Conservation (phyloP, 2,329 filamentous ascomycete genomes). For the Hymenoscyphus repandus region DNA sequence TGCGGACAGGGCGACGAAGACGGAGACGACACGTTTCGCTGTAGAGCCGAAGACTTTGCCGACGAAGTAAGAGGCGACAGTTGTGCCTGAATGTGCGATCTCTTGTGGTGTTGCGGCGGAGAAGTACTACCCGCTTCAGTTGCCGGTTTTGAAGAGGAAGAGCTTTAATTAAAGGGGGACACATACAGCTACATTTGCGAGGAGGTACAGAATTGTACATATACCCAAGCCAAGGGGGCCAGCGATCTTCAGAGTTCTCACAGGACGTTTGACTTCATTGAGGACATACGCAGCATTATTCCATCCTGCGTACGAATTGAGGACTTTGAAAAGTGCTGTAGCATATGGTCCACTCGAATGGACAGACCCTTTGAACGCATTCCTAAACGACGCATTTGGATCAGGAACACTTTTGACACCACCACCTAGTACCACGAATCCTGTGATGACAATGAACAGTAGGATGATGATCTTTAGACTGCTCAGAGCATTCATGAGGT, state of each 20-base stretch:
- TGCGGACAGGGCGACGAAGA: too few species aligned
- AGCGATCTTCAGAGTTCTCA: slow-evolving; percentile 51
- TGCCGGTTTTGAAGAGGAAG: slow-evolving; percentile 17
- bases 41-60: too few species aligned
- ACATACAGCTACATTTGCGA: slow-evolving; percentile 45
- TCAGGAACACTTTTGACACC: slow-evolving; percentile 20
- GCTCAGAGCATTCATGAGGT: slow-evolving; percentile 42
- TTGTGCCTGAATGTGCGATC: too few species aligned
- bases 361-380: slow-evolving; percentile 43
- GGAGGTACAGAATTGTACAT: slow-evolving; percentile 49
- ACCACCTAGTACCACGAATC: slow-evolving; percentile 37
- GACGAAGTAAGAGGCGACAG: too few species aligned
- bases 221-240: slow-evolving; percentile 47
- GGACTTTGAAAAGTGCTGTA: slow-evolving; percentile 49
- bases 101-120: too few species aligned
- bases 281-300: slow-evolving; percentile 50
- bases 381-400: slow-evolving; percentile 41
- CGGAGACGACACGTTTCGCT: too few species aligned
- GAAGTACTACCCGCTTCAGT: too few species aligned
- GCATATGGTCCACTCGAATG: slow-evolving; percentile 35
- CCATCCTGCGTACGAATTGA: slow-evolving; percentile 50
- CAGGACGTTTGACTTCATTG: slow-evolving; percentile 51
- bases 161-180: too few species aligned
- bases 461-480: slow-evolving; percentile 43
- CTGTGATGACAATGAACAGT: slow-evolving; percentile 39